These are phyloP conservation scores for Vigna radiata DNA, from an alignment of 306 rosid genomes.

Conservation along the genomic window DNA sequence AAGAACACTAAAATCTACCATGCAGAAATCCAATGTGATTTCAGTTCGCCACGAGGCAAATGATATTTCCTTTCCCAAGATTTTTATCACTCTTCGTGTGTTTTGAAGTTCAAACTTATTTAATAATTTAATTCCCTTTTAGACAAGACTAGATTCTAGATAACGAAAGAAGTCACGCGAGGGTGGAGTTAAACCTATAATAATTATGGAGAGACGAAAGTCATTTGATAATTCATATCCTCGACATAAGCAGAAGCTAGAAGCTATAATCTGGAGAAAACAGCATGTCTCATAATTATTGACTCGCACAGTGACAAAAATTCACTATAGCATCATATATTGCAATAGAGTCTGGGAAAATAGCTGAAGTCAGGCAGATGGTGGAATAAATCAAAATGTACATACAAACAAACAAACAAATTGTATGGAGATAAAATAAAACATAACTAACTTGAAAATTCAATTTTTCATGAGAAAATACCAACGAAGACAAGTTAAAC, in stretches of 20 bases:
- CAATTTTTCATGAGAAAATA: not conserved
- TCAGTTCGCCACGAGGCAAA: conserved; percentile 23
- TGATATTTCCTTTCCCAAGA: not conserved
- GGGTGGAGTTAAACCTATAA: conserved; percentile 19
- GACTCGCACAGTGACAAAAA: not conserved
- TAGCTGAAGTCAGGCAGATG: not conserved
- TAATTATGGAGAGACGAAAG: conserved; percentile 18
- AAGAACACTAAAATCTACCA: conserved; percentile 30
- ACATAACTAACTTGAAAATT: conserved; percentile 10
- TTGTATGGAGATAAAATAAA: not conserved
- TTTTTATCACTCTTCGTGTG: conserved; percentile 10
- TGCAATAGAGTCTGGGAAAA: not conserved
- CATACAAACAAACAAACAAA: too few species aligned
- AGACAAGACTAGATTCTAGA: conserved; percentile 14
- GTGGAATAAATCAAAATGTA: not conserved
- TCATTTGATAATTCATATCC: conserved; percentile 23
- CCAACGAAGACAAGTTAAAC: not conserved
- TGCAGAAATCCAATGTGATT: conserved; percentile 9
- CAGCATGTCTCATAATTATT: not conserved
- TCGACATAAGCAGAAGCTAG: not conserved
- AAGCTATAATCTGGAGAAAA: conserved; percentile 25
- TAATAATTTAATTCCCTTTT: conserved; percentile 9
- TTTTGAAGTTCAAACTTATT: conserved; percentile 19
- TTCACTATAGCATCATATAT: not conserved
- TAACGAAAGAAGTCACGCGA: conserved; percentile 36